phyloP scores from a whole-genome alignment of 345 rosid species.

The Luvunga scandens region DNA sequence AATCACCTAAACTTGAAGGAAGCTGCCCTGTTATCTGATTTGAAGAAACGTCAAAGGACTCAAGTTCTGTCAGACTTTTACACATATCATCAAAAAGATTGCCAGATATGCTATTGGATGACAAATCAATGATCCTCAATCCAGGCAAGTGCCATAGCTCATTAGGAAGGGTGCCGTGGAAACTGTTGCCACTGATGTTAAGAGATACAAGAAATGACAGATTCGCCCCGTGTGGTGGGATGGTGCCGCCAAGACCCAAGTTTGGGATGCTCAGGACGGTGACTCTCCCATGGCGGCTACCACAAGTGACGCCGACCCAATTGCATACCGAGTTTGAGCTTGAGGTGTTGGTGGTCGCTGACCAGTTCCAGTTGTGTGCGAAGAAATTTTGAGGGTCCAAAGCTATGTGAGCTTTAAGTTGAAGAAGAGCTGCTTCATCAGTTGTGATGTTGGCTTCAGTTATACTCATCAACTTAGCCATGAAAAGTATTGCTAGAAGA shows the following conservation, averaged over 20 bases:
- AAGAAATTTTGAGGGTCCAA: background rate
- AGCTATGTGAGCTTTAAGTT: conserved; percentile 6
- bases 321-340: conserved; percentile 3
- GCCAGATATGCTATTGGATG: background rate
- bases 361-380: conserved; percentile 7
- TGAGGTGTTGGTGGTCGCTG: background rate
- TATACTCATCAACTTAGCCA: background rate
- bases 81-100: conserved; percentile 2
- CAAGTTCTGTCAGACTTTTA: background rate
- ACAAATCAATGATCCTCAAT: background rate
- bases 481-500: background rate
- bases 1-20: background rate
- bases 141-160: background rate
- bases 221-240: conserved; percentile 16
- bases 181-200: background rate
- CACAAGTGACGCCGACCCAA: conserved; percentile 24
- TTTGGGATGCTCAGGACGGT: background rate
- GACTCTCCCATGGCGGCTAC: background rate
- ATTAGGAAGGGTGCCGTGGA: conserved; percentile 5
- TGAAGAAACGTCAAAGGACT: background rate
- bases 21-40: conserved; percentile 3
- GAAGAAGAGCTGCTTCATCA: conserved; percentile 17
- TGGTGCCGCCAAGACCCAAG: background rate
- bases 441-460: background rate
- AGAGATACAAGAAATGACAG: conserved; percentile 12